A percentile compares a stretch with the other conserved stretches of the same genome.
Conservation (phyloP, 768 basidiomycete species). For the Boletus rubropictus region DNA sequence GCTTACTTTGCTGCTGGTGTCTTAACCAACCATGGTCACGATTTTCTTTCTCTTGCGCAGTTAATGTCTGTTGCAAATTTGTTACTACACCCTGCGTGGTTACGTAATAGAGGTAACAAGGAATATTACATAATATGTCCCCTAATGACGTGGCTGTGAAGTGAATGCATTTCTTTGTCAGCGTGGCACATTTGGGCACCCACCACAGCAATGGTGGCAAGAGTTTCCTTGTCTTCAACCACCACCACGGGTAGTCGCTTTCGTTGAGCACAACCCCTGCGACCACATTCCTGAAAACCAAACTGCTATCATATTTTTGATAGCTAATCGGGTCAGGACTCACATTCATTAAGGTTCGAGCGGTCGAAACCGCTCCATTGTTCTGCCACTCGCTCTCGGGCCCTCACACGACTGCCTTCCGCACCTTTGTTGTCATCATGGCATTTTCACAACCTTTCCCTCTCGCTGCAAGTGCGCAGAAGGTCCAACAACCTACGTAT, state of each 20-base stretch:
- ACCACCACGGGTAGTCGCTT: conserved; percentile 17
- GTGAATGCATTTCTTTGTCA: conserved; percentile 20
- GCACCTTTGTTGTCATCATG: conserved; percentile 32
- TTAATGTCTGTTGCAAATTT: conserved; percentile 16
- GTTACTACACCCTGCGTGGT: not conserved
- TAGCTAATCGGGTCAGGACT: conserved; percentile 16
- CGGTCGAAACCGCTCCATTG: conserved; percentile 9
- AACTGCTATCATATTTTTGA: conserved; percentile 12
- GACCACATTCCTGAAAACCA: conserved; percentile 8
- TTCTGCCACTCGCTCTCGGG: conserved; percentile 16
- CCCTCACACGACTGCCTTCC: conserved; percentile 14
- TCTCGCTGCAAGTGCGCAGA: conserved; percentile 49
- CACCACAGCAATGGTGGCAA: conserved; percentile 5
- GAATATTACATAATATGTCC: not conserved
- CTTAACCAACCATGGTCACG: conserved; percentile 3
- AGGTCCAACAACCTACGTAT: conserved; percentile 53
- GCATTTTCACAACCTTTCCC: conserved; percentile 79
- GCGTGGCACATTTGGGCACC: conserved; percentile 14
- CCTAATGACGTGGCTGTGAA: conserved; percentile 6
- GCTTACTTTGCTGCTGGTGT: conserved; percentile 11
- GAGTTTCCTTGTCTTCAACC: conserved; percentile 19
- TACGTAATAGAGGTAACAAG: not conserved
- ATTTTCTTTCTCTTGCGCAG: conserved; percentile 10
- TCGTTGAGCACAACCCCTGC: conserved; percentile 7
- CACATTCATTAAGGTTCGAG: conserved; percentile 25